These are phyloP conservation scores for Aspergillus aculeatinus DNA, from an alignment of 2,329 filamentous ascomycete species.

Conservation along the genomic window DNA sequence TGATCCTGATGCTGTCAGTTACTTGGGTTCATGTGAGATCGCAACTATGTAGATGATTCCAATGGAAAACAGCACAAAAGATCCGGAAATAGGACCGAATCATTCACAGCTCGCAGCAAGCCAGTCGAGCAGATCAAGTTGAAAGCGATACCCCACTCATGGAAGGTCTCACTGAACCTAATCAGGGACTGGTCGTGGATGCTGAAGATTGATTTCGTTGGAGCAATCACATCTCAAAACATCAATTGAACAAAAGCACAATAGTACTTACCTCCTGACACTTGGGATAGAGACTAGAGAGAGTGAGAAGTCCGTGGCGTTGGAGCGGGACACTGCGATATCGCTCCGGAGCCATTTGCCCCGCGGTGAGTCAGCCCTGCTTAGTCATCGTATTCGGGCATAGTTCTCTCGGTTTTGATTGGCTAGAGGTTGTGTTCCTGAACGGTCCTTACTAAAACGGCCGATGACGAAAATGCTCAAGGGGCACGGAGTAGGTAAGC, in stretches of 20 bases:
- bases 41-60: too few relatives aligned
- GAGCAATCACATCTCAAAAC: too few relatives aligned
- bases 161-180: too few relatives aligned
- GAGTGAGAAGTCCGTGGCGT: slow-evolving; percentile 22
- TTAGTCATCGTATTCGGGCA: neutral
- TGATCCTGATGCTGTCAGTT: neutral
- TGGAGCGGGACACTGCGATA: slow-evolving; percentile 29
- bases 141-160: too few relatives aligned
- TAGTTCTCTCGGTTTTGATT: slow-evolving; percentile 6
- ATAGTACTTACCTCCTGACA: slow-evolving; percentile 24
- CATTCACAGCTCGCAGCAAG: too few relatives aligned
- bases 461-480: neutral
- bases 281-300: slow-evolving; percentile 15
- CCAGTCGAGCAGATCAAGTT: too few relatives aligned
- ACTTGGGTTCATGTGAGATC: neutral
- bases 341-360: slow-evolving; percentile 27
- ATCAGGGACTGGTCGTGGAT: too few relatives aligned
- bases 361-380: slow-evolving; percentile 27
- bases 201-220: too few relatives aligned
- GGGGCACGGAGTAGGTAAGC: too few relatives aligned
- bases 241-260: neutral
- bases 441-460: neutral
- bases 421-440: neutral
- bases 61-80: too few relatives aligned
- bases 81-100: too few relatives aligned